Conservation (phyloP, 345 rosid species). For the Aegle marmelos region DNA sequence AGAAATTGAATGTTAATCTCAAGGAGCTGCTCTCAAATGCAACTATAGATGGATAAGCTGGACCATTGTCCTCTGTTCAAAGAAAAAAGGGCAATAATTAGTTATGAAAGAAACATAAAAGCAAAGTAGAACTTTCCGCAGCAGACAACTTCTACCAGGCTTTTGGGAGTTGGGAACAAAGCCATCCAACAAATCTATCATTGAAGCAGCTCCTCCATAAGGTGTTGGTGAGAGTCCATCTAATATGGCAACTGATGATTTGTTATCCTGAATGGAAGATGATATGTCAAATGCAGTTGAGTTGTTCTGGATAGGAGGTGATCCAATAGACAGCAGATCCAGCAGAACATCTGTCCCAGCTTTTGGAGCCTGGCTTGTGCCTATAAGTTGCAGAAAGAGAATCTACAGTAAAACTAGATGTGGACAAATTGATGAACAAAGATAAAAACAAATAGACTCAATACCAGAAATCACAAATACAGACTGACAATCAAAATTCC, state of each 20-base stretch:
- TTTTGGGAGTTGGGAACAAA: constrained; percentile 57
- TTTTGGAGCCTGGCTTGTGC: constrained; percentile 58
- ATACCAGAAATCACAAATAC: neutral
- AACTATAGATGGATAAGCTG: constrained; percentile 65
- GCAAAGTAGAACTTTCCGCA: constrained; percentile 9
- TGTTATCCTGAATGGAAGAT: constrained; percentile 45
- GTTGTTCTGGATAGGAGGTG: constrained; percentile 57
- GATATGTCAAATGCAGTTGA: constrained; percentile 57
- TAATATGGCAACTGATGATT: constrained; percentile 33
- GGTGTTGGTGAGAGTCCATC: constrained; percentile 53
- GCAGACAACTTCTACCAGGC: constrained; percentile 45
- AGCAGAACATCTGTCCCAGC: constrained; percentile 77
- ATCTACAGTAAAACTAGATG: neutral
- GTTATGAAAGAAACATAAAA: constrained; percentile 9
- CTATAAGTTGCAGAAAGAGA: constrained; percentile 25
- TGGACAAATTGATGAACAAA: neutral
- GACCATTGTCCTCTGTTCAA: constrained; percentile 69
- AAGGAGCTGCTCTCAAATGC: constrained; percentile 85
- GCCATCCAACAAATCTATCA: constrained; percentile 87
- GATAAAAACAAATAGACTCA: neutral
- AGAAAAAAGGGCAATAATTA: constrained; percentile 19
- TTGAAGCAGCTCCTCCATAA: constrained; percentile 44
- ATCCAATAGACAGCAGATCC: constrained; percentile 88
- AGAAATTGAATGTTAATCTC: constrained; percentile 71
- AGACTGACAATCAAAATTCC: neutral